Evolutionary conservation across 2,329 filamentous ascomycete species (phyloP), one percentile per base, ranked within the genome.

Genomic region (Akanthomyces muscarius): DNA sequence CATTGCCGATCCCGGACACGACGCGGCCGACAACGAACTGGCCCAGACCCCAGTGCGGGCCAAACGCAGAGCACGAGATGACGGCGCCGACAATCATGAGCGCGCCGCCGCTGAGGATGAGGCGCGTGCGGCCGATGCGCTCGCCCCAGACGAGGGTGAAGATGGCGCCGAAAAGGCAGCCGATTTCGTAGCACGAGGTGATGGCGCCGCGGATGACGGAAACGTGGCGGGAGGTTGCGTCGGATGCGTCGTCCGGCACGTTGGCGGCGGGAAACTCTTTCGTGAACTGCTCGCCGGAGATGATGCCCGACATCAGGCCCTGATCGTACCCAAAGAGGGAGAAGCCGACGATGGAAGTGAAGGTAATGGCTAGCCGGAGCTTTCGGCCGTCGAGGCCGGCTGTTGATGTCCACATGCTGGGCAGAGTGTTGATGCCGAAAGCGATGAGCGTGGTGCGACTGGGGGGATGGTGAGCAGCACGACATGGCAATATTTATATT

Each of bases 271-370:
- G 73, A 66, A 85, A 84, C 50, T 79, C 76, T 52, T 78, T 65
- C 64, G 80, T 80, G 71, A 84, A 85, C 7, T 77, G 76, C 1
- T 75, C 71, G 4, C 81, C 78, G 23, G 79, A 79, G 65, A 84
- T 83, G 66, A 85, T 81, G 6, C 82, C 81, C 61, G 75, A 77
- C 82, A 84, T 84, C 45, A 81, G 78, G 66, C 80, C 78, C 71
- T 80, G 83, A 64, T 85, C 83, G 69, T 85, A 85, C 62, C 83
- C 83, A 65, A 84, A 85, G n/a, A 85, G 78, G 33, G 86, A 71
- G 75, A 87, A 87, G 25, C 84, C 86, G 56, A 84, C 86, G 0
- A 86, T 88, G 4, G 86, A 85, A 30, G 89, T 80, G n/a, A 81
- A 80, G 1, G 86, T 86, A 53, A 89, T 80, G 45, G 81, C 76